Conservation (phyloP, 257 asterid genomes). For the Fraxinus americana region DNA sequence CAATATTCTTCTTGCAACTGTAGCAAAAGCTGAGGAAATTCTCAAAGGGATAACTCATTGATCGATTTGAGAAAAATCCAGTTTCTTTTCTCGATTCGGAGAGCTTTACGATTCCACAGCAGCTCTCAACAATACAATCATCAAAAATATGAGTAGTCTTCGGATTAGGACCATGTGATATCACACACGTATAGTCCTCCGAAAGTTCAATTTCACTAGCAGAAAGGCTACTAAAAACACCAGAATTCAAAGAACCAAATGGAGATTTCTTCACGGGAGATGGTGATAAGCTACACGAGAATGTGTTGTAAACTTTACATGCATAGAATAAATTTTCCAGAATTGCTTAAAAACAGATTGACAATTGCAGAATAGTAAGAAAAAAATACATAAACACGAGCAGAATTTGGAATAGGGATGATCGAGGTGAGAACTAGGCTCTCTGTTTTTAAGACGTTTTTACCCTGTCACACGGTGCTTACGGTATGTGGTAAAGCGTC, state of each 20-base stretch:
- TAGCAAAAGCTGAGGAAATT: conserved; percentile 76
- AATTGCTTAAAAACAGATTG: too few species aligned
- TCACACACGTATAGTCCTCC: conserved; percentile 91
- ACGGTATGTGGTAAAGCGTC: too few species aligned
- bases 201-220: conserved; percentile 79
- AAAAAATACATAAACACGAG: too few species aligned
- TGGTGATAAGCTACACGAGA: conserved; percentile 44
- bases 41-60: conserved; percentile 63
- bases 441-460: too few species aligned
- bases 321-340: too few species aligned
- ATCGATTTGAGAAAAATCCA: conserved; percentile 20
- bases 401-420: too few species aligned
- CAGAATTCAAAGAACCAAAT: conserved; percentile 46
- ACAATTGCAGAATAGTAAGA: too few species aligned
- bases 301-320: too few species aligned
- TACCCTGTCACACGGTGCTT: too few species aligned
- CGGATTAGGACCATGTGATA: conserved; percentile 82
- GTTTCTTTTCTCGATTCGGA: conserved; percentile 40
- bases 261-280: conserved; percentile 53
- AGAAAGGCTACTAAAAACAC: conserved; percentile 48
- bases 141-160: conserved; percentile 83
- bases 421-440: too few species aligned
- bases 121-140: conserved; percentile 81
- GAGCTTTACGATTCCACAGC: conserved; percentile 53
- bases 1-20: conserved; percentile 74